phyloP scores from a whole-genome alignment of 75 land plant species.

The Cupressus sempervirens region DNA sequence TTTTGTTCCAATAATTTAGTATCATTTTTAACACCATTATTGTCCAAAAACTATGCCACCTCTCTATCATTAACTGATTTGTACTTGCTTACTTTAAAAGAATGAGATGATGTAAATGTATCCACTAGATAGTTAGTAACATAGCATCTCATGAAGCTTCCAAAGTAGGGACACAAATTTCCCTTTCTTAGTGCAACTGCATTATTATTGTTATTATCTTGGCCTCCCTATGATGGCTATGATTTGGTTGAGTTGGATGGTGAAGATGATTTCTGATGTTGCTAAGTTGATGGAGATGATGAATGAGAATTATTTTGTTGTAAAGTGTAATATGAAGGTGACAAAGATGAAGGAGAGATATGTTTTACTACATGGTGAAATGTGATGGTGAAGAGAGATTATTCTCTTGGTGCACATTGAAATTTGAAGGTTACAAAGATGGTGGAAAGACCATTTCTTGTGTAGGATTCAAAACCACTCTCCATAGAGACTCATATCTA shows the following conservation, averaged over 20 bases:
- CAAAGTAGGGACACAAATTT: slow-evolving; percentile 23
- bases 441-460: neutral
- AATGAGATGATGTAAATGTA: neutral
- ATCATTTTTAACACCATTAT: slow-evolving; percentile 22
- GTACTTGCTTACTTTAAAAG: slow-evolving; percentile 5
- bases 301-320: neutral
- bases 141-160: slow-evolving; percentile 26
- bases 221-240: slow-evolving; percentile 9
- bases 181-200: slow-evolving; percentile 12
- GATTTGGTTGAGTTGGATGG: slow-evolving; percentile 3
- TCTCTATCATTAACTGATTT: slow-evolving; percentile 20
- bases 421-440: slow-evolving; percentile 1
- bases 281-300: slow-evolving; percentile 6
- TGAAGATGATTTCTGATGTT: neutral
- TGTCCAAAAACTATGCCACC: slow-evolving; percentile 20
- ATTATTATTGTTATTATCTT: neutral
- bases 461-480: neutral
- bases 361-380: neutral
- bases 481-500: slow-evolving; percentile 9
- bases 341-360: neutral
- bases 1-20: slow-evolving; percentile 21
- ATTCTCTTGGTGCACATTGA: neutral
- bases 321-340: neutral
- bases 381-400: neutral
- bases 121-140: neutral